Evolutionary conservation across 2,329 filamentous ascomycete species (phyloP).

Genomic region (Paraphoma sp.): DNA sequence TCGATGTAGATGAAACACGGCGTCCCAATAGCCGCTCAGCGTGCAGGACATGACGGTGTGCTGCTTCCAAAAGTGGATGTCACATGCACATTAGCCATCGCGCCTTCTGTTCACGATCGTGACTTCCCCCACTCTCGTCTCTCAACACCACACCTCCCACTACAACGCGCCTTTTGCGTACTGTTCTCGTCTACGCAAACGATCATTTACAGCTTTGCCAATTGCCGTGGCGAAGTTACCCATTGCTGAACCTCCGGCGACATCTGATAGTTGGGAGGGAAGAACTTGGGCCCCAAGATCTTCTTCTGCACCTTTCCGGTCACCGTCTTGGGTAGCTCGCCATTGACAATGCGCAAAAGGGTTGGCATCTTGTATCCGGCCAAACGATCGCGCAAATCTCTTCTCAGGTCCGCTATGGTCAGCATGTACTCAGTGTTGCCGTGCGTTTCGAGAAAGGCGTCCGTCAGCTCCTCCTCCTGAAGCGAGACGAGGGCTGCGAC

Average conservation of each 20-base stretch:
- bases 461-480: slow-evolving; percentile 41
- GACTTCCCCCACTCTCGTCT: not conserved
- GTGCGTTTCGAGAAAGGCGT: slow-evolving; percentile 21
- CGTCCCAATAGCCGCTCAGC: not conserved
- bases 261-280: slow-evolving; percentile 34
- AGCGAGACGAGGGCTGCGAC: slow-evolving; percentile 61
- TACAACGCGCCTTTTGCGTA: not conserved
- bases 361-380: slow-evolving; percentile 59
- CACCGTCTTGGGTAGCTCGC: slow-evolving; percentile 56
- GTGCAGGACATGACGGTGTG: not conserved
- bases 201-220: slow-evolving; percentile 30
- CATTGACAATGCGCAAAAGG: slow-evolving; percentile 51
- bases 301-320: slow-evolving; percentile 62
- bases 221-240: slow-evolving; percentile 17
- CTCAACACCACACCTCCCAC: not conserved
- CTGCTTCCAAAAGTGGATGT: not conserved
- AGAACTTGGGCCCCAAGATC: slow-evolving; percentile 49
- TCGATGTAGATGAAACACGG: not conserved
- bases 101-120: not conserved
- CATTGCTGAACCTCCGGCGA: slow-evolving; percentile 40
- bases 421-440: slow-evolving; percentile 28
- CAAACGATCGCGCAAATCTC: slow-evolving; percentile 53
- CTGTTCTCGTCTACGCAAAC: not conserved
- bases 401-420: slow-evolving; percentile 50
- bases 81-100: not conserved